phyloP scores from a whole-genome alignment of 2,329 filamentous ascomycete species.

The Alternaria postmessia region DNA sequence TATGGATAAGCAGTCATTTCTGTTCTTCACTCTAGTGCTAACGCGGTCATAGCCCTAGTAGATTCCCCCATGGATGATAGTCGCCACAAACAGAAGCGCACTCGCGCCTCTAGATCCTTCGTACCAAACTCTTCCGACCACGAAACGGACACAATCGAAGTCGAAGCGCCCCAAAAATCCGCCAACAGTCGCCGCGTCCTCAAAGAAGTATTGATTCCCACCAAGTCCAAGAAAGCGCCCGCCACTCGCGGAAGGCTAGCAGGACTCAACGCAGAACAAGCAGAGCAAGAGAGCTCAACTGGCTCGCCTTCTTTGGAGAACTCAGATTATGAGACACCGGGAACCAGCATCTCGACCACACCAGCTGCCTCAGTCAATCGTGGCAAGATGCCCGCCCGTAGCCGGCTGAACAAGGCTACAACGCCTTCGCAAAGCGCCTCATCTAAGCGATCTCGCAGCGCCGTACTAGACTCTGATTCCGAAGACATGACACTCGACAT shows the following conservation, averaged over 20 bases:
- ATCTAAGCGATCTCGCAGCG: slow-evolving; percentile 35
- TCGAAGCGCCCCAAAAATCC: slow-evolving; percentile 11
- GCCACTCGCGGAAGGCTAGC: slow-evolving; percentile 19
- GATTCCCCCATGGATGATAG: slow-evolving; percentile 11
- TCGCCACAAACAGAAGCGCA: slow-evolving; percentile 29
- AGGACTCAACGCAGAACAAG: slow-evolving; percentile 17
- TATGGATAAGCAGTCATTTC: not conserved
- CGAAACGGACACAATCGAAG: slow-evolving; percentile 32
- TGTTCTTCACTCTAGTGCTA: slow-evolving; percentile 1
- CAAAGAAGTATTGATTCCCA: slow-evolving; percentile 46
- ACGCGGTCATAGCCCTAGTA: slow-evolving; percentile 11
- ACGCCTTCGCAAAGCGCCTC: slow-evolving; percentile 22
- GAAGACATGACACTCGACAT: slow-evolving; percentile 48
- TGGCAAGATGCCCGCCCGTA: slow-evolving; percentile 33
- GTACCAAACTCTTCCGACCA: slow-evolving; percentile 46
- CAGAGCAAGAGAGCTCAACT: slow-evolving; percentile 36
- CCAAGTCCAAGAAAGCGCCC: slow-evolving; percentile 25
- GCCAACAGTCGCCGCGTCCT: slow-evolving; percentile 33
- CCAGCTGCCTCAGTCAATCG: slow-evolving; percentile 55
- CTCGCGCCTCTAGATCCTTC: slow-evolving; percentile 34
- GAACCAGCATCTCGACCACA: slow-evolving; percentile 66
- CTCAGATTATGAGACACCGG: slow-evolving; percentile 67
- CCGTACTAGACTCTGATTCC: slow-evolving; percentile 38
- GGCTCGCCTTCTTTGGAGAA: slow-evolving; percentile 45
- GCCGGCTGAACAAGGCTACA: slow-evolving; percentile 28